phyloP scores from a whole-genome alignment of 1,284 basidiomycete species.

The Cutaneotrichosporon daszewskae region DNA sequence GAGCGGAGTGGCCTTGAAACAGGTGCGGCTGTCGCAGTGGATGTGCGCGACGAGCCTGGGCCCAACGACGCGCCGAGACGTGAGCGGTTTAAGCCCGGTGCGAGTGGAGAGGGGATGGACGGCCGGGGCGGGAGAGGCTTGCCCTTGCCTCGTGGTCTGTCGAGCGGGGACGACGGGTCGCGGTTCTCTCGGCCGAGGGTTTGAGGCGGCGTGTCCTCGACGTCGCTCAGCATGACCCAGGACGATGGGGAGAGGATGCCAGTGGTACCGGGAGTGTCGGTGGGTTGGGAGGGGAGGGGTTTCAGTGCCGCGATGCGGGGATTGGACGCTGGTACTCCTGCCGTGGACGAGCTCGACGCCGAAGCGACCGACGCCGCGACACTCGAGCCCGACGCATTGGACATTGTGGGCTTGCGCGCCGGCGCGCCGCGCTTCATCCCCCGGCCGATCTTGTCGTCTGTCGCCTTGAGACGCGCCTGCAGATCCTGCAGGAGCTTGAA shows the following conservation, averaged over 20 bases:
- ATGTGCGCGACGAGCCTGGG: background rate
- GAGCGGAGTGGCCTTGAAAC: background rate
- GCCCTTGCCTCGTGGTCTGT: background rate
- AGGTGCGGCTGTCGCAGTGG: background rate
- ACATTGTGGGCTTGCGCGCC: constrained; percentile 32
- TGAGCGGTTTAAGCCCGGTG: constrained; percentile 3
- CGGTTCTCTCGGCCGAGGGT: background rate
- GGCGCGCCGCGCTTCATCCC: constrained; percentile 35
- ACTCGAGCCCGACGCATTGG: background rate
- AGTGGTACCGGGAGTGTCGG: constrained; percentile 3
- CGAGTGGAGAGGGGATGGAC: constrained; percentile 42
- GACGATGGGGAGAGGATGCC: constrained; percentile 30
- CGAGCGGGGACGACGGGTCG: constrained; percentile 25
- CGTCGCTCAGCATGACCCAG: constrained; percentile 42
- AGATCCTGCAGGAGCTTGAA: constrained; percentile 38
- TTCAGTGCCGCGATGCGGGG: constrained; percentile 4
- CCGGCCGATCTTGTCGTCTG: constrained; percentile 38
- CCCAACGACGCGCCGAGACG: background rate
- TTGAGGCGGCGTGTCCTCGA: constrained; percentile 26
- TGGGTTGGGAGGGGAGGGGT: constrained; percentile 1
- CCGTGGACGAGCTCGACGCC: too few species aligned
- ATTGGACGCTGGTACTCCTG: too few species aligned
- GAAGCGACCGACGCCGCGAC: constrained; percentile 1
- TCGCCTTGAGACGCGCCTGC: constrained; percentile 36
- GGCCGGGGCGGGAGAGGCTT: constrained; percentile 32